Evolutionary conservation across 129 eudicot species (phyloP), one percentile per base, ranked within the genome.

Genomic region (Pittosporum tobira): DNA sequence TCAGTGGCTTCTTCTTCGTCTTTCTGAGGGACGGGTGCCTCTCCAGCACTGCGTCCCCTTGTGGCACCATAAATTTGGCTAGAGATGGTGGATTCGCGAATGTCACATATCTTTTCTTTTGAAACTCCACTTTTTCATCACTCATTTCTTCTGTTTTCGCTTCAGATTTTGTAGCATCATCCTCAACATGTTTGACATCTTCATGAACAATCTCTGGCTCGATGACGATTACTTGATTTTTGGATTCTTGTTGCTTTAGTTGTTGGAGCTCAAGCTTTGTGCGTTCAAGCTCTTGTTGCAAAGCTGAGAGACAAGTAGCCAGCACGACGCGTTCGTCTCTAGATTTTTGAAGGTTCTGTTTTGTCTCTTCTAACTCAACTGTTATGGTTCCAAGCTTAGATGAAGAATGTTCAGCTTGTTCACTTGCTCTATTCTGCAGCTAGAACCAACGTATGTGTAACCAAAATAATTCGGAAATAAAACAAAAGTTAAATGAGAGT

Each of bases 221-320:
- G 6, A 40, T 20, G 19, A 42, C 49, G 28, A 47, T 46, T 19
- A 16, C 29, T 38, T 71, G 80, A 6, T 73, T 67, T 46, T 71
- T 74, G 23, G 75, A 63, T 63, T 76, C 71, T 58, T 51, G 59
- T n/a, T 74, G 67, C 54, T 84, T 88, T 5, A 88, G 63, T 47
- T 63, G 73, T 55, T 76, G 77, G 19, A 88, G 76, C 66, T 88
- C 94, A 42, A 49, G 64, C 68, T 75, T 88, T 43, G 97, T 85
- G 28, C 77, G 76, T 28, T 85, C 80, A 24, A 90, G 97, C 57
- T 90, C 97, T 45, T 77, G 78, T 61, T 85, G 79, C 20, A 89
- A 55, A 8, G 93, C 79, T 37, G 95, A 77, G 48, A 89, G 75
- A 60, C 76, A 82, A 54, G 66, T 71, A 1, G 95, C 94, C 95